Evolutionary conservation across 192 early-diverging fungal genomes (phyloP), one percentile per base, ranked within the genome.

Genomic region (Backusella psychrophila): DNA sequence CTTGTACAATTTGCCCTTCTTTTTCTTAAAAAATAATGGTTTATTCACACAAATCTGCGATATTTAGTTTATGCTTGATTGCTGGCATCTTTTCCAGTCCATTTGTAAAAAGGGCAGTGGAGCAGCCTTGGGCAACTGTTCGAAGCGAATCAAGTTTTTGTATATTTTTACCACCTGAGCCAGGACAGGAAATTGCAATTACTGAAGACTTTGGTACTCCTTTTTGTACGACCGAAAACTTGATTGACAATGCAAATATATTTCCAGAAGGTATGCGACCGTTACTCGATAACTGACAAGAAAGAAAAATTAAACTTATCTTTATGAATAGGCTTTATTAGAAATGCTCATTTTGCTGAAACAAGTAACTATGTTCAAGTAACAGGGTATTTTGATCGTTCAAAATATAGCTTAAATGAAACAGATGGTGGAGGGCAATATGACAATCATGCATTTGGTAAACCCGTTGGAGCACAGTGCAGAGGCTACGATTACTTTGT

Each of bases 381-480:
- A 6, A 88, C 87, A 42, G 87, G 87, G n/a, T 71, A 63, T 31
- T 81, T 88, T 49, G 73, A 86, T n/a, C 70, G 74, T 21, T 71
- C 73, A 36, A 78, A 77, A 46, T 88, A 88, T 29, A 36, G 23
- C 1, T 41, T 86, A n/a, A 23, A 53, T 9, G 8, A 59, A 1
- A 72, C 19, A 1, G 87, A 88, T 49, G 68, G 52, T 2, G 87
- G 87, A n/a, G 87, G 87, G 11, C 87, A 88, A 67, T 86, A 85
- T 29, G 87, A 88, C 72, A 77, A 72, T 11, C 77, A 78, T 69
- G 77, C 49, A 21, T n/a, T 67, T 4, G 71, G 77, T n/a, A 78
- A 70, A 14, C 80, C 80, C 4, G 56, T 72, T 44, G 71, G 71
- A 8, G 75, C 80, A n/a, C 41, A 70, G 14, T 82, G 78, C 34